Evolutionary conservation across 2,329 filamentous ascomycete genomes (phyloP).

Genomic region (Pseudocercospora fuligena): DNA sequence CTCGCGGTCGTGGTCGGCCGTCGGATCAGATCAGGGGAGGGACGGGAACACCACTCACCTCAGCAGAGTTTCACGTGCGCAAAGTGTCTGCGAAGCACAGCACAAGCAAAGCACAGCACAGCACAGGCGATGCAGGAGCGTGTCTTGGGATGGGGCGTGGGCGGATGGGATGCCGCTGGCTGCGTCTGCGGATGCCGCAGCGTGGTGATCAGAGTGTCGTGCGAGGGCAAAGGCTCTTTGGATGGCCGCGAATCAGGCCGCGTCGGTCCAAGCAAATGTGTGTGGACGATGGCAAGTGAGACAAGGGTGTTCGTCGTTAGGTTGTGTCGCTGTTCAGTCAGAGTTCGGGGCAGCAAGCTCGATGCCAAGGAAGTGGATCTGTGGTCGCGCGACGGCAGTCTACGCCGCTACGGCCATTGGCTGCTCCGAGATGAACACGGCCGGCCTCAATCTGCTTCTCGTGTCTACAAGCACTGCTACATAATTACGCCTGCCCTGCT

Average conservation of each 20-base stretch:
- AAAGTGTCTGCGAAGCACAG: neutral
- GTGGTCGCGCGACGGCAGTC: neutral
- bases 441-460: neutral
- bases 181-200: neutral
- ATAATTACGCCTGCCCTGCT: neutral
- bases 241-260: neutral
- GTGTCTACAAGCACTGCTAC: neutral
- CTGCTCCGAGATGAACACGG: neutral
- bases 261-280: neutral
- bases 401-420: neutral
- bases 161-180: neutral
- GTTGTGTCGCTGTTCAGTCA: neutral
- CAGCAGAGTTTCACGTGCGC: neutral
- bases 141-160: constrained; percentile 7
- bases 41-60: neutral
- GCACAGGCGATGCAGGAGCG: constrained; percentile 4
- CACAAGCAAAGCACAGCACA: neutral
- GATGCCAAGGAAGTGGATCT: neutral
- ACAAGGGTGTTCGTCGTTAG: neutral
- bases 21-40: neutral
- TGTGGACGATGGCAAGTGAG: neutral
- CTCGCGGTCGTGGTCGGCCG: neutral
- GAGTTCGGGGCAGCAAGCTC: neutral
- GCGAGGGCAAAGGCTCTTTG: constrained; percentile 1
- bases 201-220: neutral